Evolutionary conservation across 1,284 basidiomycete genomes (phyloP), one percentile per base, ranked within the genome.

Genomic region (Cutaneotrichosporon cyanovorans): DNA sequence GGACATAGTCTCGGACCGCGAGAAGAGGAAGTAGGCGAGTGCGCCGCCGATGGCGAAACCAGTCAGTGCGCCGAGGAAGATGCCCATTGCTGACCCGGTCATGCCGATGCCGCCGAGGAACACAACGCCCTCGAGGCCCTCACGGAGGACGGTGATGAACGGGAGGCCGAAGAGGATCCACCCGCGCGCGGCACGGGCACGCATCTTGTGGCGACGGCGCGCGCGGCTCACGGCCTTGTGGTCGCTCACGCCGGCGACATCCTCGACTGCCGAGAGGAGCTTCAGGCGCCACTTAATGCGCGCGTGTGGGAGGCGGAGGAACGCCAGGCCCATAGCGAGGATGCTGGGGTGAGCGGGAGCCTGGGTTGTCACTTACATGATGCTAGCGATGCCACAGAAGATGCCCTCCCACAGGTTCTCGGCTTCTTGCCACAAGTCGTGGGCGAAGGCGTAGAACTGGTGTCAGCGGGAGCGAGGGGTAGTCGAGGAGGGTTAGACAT

Each of bases 281-380:
- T 91, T 91, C 55, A 87, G 68, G 50, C 85, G 81, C 89, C 89
- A 93, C 66, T 86, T 87, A 1, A 81, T 78, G 66, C 86, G 86
- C 6, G 87, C 85, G 56, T 77, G 75, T 53, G 85, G 82, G 72
- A 86, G 77, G 58, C 81, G 81, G 19, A 84, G 75, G 78, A 85
- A 84, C 5, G 80, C 79, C n/a, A 85, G 59, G 2, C 81, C 83
- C 81, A 85, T 85, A 50, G 79, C 71, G 23, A 63, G 55, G 42
- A 64, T 65, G 14, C 61, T 62, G 40, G 7, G 5, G 34, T 41
- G 4, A 33, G 37, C 31, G 11, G 2, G 5, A 5, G 25, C 18
- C 14, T 11, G 21, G 2, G 31, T 14, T 8, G 12, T 5, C 19
- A 53, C 63, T 43, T 40, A 65, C 63, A 69, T 52, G 19, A 67